A percentile compares a stretch with the other conserved stretches of the same genome.
Evolutionary conservation across 1,284 basidiomycete species (phyloP).

Genomic region (Moesziomyces parantarcticus): DNA sequence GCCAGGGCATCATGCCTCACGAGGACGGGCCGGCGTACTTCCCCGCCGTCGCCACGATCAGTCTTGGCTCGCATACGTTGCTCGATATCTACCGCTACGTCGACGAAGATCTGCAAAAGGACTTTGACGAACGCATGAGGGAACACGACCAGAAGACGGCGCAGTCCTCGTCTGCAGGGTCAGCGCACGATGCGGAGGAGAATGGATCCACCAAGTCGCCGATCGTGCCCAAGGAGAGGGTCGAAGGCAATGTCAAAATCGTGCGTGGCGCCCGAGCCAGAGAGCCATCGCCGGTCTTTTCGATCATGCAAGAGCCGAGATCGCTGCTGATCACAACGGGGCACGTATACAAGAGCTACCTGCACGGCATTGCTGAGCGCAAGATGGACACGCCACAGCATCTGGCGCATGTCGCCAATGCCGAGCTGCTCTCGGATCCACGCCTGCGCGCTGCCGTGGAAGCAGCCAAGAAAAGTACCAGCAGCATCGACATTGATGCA

Average conservation of each 20-base stretch:
- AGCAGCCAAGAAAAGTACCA: conserved; percentile 59
- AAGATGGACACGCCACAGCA: conserved; percentile 55
- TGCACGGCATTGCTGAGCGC: conserved; percentile 71
- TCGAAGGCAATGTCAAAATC: conserved; percentile 47
- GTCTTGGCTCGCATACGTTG: conserved; percentile 82
- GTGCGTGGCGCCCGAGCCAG: conserved; percentile 49
- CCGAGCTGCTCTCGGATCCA: conserved; percentile 25
- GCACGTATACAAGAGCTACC: conserved; percentile 53
- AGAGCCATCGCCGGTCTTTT: conserved; percentile 58
- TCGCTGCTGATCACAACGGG: conserved; percentile 63
- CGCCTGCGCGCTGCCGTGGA: conserved; percentile 18
- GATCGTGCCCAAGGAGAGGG: conserved; percentile 38
- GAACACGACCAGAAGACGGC: conserved; percentile 23
- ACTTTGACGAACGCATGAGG: conserved; percentile 37
- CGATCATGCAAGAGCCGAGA: conserved; percentile 62
- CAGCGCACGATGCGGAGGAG: background rate
- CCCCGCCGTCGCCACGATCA: conserved; percentile 88
- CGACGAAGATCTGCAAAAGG: conserved; percentile 39
- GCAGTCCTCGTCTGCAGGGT: background rate
- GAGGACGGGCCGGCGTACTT: conserved; percentile 90
- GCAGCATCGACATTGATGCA: conserved; percentile 10
- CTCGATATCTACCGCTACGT: conserved; percentile 85
- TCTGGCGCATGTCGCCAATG: conserved; percentile 50
- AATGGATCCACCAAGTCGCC: conserved; percentile 9
- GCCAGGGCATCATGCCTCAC: conserved; percentile 89